These are phyloP conservation scores for Rhodotorula sp. DNA, from an alignment of 1,284 basidiomycete genomes.

Conservation along the genomic window DNA sequence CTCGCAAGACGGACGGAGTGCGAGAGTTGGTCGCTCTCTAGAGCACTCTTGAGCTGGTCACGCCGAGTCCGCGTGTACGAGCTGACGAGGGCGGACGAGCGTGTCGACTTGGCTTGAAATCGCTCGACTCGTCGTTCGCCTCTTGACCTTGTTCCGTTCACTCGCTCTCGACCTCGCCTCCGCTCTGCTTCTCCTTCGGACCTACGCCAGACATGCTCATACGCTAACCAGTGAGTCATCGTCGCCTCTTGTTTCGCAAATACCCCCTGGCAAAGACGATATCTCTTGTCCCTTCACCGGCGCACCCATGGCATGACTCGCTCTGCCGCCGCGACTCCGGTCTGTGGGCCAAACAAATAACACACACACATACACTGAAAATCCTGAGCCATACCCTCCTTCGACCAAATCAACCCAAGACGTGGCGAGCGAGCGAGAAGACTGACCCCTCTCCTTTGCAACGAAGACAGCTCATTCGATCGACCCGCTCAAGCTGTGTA, in stretches of 20 bases:
- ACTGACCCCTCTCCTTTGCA: not conserved
- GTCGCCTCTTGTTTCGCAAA: not conserved
- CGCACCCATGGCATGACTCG: constrained; percentile 2
- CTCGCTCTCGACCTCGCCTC: too few relatives aligned
- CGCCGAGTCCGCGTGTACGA: too few relatives aligned
- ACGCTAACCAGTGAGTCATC: too few relatives aligned
- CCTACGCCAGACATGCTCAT: too few relatives aligned
- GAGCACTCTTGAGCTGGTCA: too few relatives aligned
- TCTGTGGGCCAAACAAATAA: not conserved
- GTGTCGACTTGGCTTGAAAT: too few relatives aligned
- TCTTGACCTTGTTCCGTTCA: too few relatives aligned
- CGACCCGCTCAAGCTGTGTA: not conserved
- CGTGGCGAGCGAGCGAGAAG: not conserved
- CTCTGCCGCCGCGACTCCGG: not conserved
- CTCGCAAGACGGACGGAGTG: too few relatives aligned
- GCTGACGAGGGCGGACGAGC: too few relatives aligned
- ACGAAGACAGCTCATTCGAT: not conserved
- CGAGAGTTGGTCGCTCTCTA: too few relatives aligned
- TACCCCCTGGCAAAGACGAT: not conserved
- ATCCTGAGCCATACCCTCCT: not conserved
- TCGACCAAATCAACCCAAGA: not conserved
- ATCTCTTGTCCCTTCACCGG: not conserved
- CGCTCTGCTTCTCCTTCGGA: too few relatives aligned
- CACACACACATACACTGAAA: constrained; percentile 4
- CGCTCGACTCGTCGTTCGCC: too few relatives aligned